phyloP scores from a whole-genome alignment of 352 stramenopile genomes.

The Phytophthora macrochlamydospora region DNA sequence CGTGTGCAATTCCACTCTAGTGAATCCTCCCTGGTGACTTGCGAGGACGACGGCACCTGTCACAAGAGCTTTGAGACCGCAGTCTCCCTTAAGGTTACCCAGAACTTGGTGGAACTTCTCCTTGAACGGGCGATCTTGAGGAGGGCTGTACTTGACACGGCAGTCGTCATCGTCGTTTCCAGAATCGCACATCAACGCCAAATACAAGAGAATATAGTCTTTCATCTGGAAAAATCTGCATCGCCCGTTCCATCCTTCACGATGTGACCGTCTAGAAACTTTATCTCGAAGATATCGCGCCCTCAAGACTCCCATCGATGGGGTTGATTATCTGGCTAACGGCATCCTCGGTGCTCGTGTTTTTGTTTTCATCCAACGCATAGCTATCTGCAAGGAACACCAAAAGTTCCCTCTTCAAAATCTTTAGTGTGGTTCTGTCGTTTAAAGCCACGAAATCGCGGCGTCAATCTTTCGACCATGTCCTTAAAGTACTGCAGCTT shows the following conservation, averaged over 20 bases:
- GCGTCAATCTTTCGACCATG: background rate
- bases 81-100: background rate
- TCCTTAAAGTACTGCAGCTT: background rate
- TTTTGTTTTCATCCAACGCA: background rate
- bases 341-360: no score
- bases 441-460: background rate
- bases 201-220: slow-evolving; percentile 9
- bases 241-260: background rate
- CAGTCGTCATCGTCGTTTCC: no score
- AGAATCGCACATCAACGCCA: slow-evolving; percentile 1
- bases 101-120: background rate
- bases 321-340: background rate
- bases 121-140: background rate
- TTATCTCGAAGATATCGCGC: background rate
- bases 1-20: background rate
- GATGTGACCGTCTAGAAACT: background rate
- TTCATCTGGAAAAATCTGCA: background rate
- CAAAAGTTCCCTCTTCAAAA: background rate
- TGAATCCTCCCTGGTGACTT: slow-evolving; percentile 3
- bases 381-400: slow-evolving; percentile 3
- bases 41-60: slow-evolving; percentile 7
- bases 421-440: background rate
- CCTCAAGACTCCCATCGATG: background rate
- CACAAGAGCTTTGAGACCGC: slow-evolving; percentile 1
- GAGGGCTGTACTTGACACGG: no score